Evolutionary conservation across 108 stramenopile species (phyloP), one percentile per base, ranked within the genome.

Genomic region (Thalassiosira profunda): DNA sequence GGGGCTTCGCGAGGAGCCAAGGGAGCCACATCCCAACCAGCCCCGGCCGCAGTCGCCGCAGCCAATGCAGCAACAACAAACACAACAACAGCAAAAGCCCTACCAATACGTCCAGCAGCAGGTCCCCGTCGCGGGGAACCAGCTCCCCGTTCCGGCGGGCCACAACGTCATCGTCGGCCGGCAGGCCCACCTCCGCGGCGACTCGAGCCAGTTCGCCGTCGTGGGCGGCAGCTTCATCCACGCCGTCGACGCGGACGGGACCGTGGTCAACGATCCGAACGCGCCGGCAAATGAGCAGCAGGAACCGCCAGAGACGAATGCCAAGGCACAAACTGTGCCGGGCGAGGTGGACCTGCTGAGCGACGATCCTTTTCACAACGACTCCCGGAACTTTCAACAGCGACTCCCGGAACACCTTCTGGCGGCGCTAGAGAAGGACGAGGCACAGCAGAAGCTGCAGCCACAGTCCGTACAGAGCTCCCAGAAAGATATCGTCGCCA

Each of bases 41-140:
- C 14, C 10, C 14, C 11, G 38, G 11, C 14, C 14, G 38, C 11
- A 40, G 14, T 20, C 1, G 30, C 51, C 29, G 8, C 51, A 52
- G 10, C 45, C 43, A n/a, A n/a, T n/a, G n/a, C n/a, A n/a, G n/a
- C n/a, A n/a, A n/a, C 51, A 52, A 17, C 51, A 52, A 52, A 52
- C 5, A 17, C 51, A 52, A 52, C 6, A 17, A 4, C 34, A 31
- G 21, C 8, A 29, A 15, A 14, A 29, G 29, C 51, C 29, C 1
- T 29, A 48, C 14, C 47, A 48, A 48, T 20, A 12, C n/a, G 20
- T 10, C 38, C 38, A 40, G 38, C 38, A 40, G 38, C 38, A 40
- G 38, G 38, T 10, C 38, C 38, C 10, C 10, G 10, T 40, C 38
- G 38, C 10, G 14, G 14, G 10, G 38, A 10, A 40, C 11, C 38